Conservation (phyloP, 2,329 filamentous ascomycete species). For the Akanthomyces dipterigenus region DNA sequence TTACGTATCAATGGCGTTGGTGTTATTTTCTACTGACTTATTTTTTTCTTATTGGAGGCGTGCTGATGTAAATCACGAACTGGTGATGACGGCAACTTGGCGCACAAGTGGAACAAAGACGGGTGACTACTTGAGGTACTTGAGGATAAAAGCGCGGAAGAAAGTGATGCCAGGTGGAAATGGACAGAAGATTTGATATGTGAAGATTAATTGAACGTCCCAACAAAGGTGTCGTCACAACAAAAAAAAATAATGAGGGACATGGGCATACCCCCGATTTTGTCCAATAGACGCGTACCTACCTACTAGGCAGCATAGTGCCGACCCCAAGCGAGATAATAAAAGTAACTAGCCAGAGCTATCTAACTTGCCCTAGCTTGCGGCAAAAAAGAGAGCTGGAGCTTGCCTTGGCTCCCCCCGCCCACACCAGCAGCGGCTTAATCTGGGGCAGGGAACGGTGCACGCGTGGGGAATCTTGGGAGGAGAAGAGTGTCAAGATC, state of each 20-base stretch:
- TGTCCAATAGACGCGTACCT: background rate
- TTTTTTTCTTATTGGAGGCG: background rate
- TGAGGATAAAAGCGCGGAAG: background rate
- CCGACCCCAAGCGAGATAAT: conserved; percentile 1
- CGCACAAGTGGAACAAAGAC: background rate
- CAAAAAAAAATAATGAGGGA: background rate
- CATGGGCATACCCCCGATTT: background rate
- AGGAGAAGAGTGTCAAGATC: background rate
- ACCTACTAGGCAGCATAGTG: background rate
- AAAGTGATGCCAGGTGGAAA: background rate
- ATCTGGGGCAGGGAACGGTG: background rate
- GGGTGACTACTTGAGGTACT: too few species aligned
- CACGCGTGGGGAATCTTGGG: background rate
- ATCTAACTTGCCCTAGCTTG: background rate
- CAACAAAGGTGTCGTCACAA: background rate
- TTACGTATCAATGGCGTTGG: background rate
- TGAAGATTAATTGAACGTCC: conserved; percentile 7
- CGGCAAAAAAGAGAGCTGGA: background rate
- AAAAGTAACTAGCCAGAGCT: too few species aligned
- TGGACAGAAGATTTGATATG: conserved; percentile 1
- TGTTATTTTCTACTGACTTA: background rate
- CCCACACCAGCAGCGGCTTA: background rate
- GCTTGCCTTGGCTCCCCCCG: background rate
- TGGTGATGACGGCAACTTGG: background rate
- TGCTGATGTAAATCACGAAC: background rate